Conservation (phyloP, 2,329 filamentous ascomycete genomes). For the Diaporthe sp. region DNA sequence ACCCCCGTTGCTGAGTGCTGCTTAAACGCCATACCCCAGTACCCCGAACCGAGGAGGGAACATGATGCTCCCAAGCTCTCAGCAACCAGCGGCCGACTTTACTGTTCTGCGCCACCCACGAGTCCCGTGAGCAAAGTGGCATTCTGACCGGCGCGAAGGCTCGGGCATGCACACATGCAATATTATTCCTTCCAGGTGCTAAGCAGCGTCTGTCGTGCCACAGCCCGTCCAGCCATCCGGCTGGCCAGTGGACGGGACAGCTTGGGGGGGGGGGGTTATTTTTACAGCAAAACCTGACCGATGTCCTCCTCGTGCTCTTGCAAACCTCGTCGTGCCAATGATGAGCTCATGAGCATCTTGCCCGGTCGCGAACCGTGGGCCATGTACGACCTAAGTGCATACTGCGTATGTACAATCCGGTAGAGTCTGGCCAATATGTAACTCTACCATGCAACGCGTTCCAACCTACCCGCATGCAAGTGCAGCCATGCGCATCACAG, state of each 20-base stretch:
- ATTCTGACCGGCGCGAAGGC: not conserved
- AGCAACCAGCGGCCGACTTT: not conserved
- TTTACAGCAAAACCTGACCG: not conserved
- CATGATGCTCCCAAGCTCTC: not conserved
- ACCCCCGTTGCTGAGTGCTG: not conserved
- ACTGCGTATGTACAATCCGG: not conserved
- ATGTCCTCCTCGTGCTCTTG: not conserved
- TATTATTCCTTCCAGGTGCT: not conserved
- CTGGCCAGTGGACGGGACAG: not conserved
- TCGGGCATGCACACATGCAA: not conserved
- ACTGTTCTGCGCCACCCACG: not conserved
- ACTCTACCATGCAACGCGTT: not conserved
- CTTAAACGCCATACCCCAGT: not conserved
- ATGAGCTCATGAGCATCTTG: not conserved
- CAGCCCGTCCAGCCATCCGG: not conserved
- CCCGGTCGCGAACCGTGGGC: not conserved
- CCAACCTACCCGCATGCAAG: constrained; percentile 17
- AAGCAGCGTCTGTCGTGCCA: not conserved
- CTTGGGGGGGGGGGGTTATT: not conserved
- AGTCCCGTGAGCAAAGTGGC: not conserved
- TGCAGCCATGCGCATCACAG: not conserved
- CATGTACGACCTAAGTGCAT: not conserved
- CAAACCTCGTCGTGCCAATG: not conserved
- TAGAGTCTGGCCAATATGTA: not conserved
- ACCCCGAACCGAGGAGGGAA: not conserved